Evolutionary conservation across 2,329 filamentous ascomycete species (phyloP).

Genomic region (Colletotrichum orbiculare): DNA sequence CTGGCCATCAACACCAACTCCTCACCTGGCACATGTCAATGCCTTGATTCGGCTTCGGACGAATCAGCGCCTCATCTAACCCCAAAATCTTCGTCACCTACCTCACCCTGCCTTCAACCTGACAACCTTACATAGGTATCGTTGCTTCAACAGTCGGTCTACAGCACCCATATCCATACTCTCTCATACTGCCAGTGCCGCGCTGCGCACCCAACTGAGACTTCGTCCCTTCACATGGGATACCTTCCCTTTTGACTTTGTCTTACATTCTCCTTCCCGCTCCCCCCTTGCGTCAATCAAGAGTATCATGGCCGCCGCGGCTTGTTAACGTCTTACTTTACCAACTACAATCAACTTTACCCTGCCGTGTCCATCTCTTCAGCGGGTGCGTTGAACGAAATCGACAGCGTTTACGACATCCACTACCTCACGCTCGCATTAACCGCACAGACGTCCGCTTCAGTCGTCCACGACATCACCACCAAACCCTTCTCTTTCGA

Average conservation of each 20-base stretch:
- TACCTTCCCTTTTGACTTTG: slow-evolving; percentile 18
- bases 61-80: slow-evolving; percentile 27
- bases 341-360: not conserved
- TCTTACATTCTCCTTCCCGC: slow-evolving; percentile 3
- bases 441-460: not conserved
- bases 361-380: not conserved
- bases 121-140: too few relatives aligned
- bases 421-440: not conserved
- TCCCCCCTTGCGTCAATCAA: slow-evolving; percentile 28
- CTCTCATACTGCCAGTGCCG: too few relatives aligned
- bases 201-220: too few relatives aligned
- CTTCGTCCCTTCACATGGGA: slow-evolving; percentile 33
- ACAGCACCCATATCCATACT: too few relatives aligned
- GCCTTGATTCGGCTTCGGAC: slow-evolving; percentile 33
- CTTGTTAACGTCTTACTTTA: slow-evolving; percentile 18
- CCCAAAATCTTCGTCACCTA: slow-evolving; percentile 33
- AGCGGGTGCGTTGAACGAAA: not conserved
- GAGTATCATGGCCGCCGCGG: slow-evolving; percentile 25
- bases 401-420: not conserved
- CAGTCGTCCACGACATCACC: not conserved
- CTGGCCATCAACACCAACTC: slow-evolving; percentile 22
- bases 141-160: too few relatives aligned
- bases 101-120: too few relatives aligned
- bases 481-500: not conserved
- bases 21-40: slow-evolving; percentile 37